These are phyloP conservation scores for Peziza echinospora DNA, from an alignment of 495 filamentous ascomycete genomes.

Conservation along the genomic window DNA sequence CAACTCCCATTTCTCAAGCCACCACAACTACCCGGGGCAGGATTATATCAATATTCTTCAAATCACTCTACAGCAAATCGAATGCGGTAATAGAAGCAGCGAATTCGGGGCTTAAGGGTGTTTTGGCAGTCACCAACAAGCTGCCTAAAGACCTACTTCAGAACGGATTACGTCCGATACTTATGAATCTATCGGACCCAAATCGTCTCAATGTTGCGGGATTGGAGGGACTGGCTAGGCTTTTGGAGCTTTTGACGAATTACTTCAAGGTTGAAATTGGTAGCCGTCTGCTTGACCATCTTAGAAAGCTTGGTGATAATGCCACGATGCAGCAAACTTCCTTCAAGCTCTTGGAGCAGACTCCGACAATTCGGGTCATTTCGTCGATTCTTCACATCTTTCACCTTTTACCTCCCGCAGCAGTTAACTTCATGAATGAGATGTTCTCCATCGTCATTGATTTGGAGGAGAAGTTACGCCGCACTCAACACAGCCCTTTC, in stretches of 20 bases:
- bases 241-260: conserved; percentile 77
- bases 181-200: conserved; percentile 88
- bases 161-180: conserved; percentile 75
- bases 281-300: conserved; percentile 67
- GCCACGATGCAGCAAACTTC: conserved; percentile 66
- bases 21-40: conserved; percentile 39
- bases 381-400: conserved; percentile 90
- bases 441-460: conserved; percentile 75
- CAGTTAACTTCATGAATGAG: conserved; percentile 70
- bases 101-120: conserved; percentile 63
- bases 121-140: conserved; percentile 72
- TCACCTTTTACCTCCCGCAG: conserved; percentile 73
- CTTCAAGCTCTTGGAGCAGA: conserved; percentile 82
- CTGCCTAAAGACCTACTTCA: conserved; percentile 89
- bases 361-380: conserved; percentile 74
- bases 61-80: conserved; percentile 79
- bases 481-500: conserved; percentile 88
- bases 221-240: conserved; percentile 70
- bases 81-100: conserved; percentile 84
- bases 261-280: conserved; percentile 99
- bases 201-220: conserved; percentile 74
- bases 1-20: conserved; percentile 30
- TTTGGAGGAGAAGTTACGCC: conserved; percentile 61
- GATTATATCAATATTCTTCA: conserved; percentile 93
- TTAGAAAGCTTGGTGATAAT: conserved; percentile 73